phyloP scores from a whole-genome alignment of 768 basidiomycete genomes.

The Hydnum rufescens region DNA sequence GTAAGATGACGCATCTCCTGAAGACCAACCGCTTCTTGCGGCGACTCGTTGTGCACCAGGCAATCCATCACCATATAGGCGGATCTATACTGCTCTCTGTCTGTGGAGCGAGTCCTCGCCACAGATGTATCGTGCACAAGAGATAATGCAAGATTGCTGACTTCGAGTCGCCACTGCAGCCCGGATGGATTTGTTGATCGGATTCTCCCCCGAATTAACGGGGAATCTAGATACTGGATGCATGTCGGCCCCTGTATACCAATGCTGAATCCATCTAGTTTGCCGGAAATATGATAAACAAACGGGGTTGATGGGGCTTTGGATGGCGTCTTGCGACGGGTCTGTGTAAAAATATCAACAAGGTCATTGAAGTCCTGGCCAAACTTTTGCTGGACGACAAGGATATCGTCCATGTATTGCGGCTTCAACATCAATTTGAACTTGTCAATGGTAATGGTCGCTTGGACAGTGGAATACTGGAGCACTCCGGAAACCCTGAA shows the following conservation, averaged over 20 bases:
- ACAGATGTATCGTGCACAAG: conserved; percentile 39
- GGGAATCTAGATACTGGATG: conserved; percentile 53
- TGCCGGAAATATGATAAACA: conserved; percentile 7
- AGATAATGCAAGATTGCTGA: conserved; percentile 67
- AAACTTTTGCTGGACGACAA: conserved; percentile 74
- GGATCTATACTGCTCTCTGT: conserved; percentile 30
- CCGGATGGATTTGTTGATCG: conserved; percentile 22
- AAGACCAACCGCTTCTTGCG: not conserved
- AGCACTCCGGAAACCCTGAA: conserved; percentile 41
- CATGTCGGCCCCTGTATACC: conserved; percentile 59
- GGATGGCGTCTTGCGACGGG: conserved; percentile 11
- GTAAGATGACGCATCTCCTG: conserved; percentile 17
- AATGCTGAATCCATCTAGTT: conserved; percentile 59
- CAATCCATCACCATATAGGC: conserved; percentile 77
- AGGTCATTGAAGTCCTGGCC: conserved; percentile 78
- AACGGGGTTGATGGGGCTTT: not conserved
- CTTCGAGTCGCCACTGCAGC: conserved; percentile 43
- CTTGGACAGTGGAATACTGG: conserved; percentile 29
- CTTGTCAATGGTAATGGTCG: conserved; percentile 42
- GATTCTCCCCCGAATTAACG: conserved; percentile 46
- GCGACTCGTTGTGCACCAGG: conserved; percentile 18
- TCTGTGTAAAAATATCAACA: conserved; percentile 40
- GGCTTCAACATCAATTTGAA: conserved; percentile 60
- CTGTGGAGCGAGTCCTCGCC: conserved; percentile 29
- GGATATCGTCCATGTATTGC: conserved; percentile 62